These are phyloP conservation scores for Candida succiphila DNA, from an alignment of 805 yeast genomes.

Conservation along the genomic window DNA sequence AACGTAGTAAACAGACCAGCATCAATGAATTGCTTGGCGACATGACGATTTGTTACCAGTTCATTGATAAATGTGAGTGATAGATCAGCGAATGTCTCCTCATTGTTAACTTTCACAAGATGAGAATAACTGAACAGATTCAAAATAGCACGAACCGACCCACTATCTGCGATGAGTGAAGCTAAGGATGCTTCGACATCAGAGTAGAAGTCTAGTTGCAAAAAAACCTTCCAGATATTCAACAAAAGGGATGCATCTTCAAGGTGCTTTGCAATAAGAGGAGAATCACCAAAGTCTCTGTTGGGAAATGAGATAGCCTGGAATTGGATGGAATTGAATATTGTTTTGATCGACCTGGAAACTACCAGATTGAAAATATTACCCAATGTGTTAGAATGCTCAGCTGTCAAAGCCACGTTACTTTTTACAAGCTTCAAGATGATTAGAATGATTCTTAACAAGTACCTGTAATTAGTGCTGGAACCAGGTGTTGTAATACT, in stretches of 20 bases:
- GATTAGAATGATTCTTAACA: slow-evolving; percentile 48
- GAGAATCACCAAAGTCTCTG: slow-evolving; percentile 22
- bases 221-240: slow-evolving; percentile 51
- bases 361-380: slow-evolving; percentile 55
- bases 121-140: slow-evolving; percentile 64
- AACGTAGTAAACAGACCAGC: slow-evolving; percentile 60
- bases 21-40: slow-evolving; percentile 58
- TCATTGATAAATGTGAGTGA: slow-evolving; percentile 62
- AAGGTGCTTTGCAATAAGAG: slow-evolving; percentile 35
- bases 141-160: slow-evolving; percentile 51
- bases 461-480: slow-evolving; percentile 40
- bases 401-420: slow-evolving; percentile 29
- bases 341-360: slow-evolving; percentile 52
- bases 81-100: slow-evolving; percentile 63
- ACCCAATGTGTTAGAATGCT: slow-evolving; percentile 39
- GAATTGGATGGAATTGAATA: slow-evolving; percentile 49
- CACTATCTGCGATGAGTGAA: slow-evolving; percentile 41
- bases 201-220: slow-evolving; percentile 35
- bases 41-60: slow-evolving; percentile 44
- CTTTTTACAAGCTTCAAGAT: slow-evolving; percentile 33
- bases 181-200: slow-evolving; percentile 42
- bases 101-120: slow-evolving; percentile 46
- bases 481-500: slow-evolving; percentile 27
- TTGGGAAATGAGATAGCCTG: slow-evolving; percentile 35
- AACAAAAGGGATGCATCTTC: slow-evolving; percentile 59